These are phyloP conservation scores for Polymyxa betae DNA, from an alignment of 208 protist genomes.

Conservation along the genomic window DNA sequence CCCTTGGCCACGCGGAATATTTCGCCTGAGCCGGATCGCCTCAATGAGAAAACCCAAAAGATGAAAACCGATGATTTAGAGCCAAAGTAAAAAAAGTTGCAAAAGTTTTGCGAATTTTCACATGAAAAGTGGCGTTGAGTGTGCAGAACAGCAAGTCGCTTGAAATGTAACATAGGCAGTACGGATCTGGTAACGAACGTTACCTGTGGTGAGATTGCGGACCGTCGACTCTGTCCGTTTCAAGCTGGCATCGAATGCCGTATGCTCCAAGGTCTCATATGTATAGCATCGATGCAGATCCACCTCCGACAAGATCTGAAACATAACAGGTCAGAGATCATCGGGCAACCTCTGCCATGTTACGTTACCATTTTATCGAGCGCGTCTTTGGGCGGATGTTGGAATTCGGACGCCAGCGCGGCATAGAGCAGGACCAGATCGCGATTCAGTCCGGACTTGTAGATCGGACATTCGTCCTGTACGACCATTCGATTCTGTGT, in stretches of 20 bases:
- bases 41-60: background rate
- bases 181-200: too few relatives aligned
- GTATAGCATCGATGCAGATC: background rate
- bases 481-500: slow-evolving; percentile 83
- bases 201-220: too few relatives aligned
- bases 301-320: background rate
- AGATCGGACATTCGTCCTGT: slow-evolving; percentile 42
- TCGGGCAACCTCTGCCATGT: too few relatives aligned
- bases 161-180: too few relatives aligned
- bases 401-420: slow-evolving; percentile 46
- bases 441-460: background rate
- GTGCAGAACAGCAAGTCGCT: too few relatives aligned
- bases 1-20: slow-evolving; percentile 51
- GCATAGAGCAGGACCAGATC: slow-evolving; percentile 7
- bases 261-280: slow-evolving; percentile 20
- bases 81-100: too few relatives aligned
- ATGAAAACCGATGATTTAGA: background rate
- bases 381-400: slow-evolving; percentile 48
- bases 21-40: background rate
- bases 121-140: too few relatives aligned
- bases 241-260: slow-evolving; percentile 56
- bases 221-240: slow-evolving; percentile 55
- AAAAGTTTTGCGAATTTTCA: too few relatives aligned
- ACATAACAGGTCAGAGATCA: background rate
- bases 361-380: slow-evolving; percentile 54